A percentile compares a stretch with the other conserved stretches of the same genome.
These are phyloP conservation scores for Anthracocystis setariae DNA, from an alignment of 1,284 basidiomycete species.

Conservation along the genomic window DNA sequence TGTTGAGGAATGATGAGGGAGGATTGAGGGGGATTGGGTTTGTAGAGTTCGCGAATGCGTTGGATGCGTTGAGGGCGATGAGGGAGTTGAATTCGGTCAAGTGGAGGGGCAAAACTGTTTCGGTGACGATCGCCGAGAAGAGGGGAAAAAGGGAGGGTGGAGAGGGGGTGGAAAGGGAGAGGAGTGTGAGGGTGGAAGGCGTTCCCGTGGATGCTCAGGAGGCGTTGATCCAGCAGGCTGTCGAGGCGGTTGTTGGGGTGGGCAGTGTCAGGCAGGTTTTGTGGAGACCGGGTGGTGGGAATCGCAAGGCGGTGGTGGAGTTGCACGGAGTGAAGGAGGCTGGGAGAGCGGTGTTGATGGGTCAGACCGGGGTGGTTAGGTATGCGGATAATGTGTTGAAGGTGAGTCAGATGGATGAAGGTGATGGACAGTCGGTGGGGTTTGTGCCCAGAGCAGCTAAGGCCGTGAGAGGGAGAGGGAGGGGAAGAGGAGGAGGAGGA, in stretches of 20 bases:
- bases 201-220: conserved; percentile 64
- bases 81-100: conserved; percentile 55
- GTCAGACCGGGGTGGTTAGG: conserved; percentile 10
- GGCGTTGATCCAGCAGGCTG: conserved; percentile 63
- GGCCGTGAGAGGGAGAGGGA: conserved; percentile 22
- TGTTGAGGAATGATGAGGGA: conserved; percentile 78
- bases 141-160: conserved; percentile 4
- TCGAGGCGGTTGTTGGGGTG: conserved; percentile 51
- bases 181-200: conserved; percentile 47
- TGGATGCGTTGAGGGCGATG: conserved; percentile 64
- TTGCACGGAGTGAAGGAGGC: conserved; percentile 43
- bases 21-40: conserved; percentile 88
- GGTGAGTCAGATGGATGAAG: conserved; percentile 13
- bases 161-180: conserved; percentile 21
- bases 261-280: conserved; percentile 52
- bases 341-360: conserved; percentile 44
- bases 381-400: conserved; percentile 11
- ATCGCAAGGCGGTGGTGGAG: conserved; percentile 46
- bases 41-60: conserved; percentile 78
- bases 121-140: conserved; percentile 51
- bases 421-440: conserved; percentile 2
- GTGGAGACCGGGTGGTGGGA: conserved; percentile 52
- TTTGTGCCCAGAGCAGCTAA: conserved; percentile 36
- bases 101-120: conserved; percentile 55
- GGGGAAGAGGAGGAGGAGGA: conserved; percentile 31